phyloP scores from a whole-genome alignment of 768 basidiomycete genomes.

The Naganishia antarctica region DNA sequence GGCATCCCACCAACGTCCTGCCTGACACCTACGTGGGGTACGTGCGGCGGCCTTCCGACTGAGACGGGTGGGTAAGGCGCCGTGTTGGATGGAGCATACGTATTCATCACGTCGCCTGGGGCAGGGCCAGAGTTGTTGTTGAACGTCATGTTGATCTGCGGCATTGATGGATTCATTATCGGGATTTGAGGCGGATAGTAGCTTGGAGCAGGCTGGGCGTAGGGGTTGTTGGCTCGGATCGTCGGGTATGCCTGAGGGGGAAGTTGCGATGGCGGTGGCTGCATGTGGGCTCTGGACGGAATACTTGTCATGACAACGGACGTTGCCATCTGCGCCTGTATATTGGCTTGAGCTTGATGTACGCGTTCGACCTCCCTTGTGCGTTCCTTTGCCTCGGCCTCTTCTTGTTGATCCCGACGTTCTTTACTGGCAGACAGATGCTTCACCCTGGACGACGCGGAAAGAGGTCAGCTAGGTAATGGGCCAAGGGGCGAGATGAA shows the following conservation, averaged over 20 bases:
- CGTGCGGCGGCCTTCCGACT: neutral
- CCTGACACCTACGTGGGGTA: neutral
- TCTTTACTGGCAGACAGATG: slow-evolving; percentile 15
- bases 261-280: neutral
- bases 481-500: neutral
- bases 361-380: slow-evolving; percentile 1
- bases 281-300: neutral
- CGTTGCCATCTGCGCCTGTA: slow-evolving; percentile 11
- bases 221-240: slow-evolving; percentile 6
- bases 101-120: neutral
- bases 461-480: neutral
- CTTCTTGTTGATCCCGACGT: slow-evolving; percentile 17
- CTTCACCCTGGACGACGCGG: neutral
- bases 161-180: neutral
- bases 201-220: neutral
- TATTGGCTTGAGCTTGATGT: slow-evolving; percentile 8
- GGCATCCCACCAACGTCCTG: neutral
- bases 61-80: neutral
- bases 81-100: neutral
- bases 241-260: neutral
- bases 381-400: slow-evolving; percentile 18
- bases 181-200: neutral
- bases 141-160: neutral
- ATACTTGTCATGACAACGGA: neutral
- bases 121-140: neutral